phyloP scores from a whole-genome alignment of 371 early-diverging fungal species.

The Circinella minor region DNA sequence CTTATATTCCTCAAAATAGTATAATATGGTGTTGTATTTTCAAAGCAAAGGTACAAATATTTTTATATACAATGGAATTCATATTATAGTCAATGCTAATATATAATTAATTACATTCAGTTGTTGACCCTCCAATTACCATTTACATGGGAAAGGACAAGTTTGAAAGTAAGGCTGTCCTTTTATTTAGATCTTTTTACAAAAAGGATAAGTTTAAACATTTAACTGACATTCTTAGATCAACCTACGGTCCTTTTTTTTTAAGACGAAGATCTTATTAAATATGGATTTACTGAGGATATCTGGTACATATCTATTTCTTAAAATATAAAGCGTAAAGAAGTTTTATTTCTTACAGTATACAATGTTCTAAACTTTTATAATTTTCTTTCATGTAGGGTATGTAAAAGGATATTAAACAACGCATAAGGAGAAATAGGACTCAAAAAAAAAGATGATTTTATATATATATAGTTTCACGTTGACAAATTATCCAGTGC shows the following conservation, averaged over 20 bases:
- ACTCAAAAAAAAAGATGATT: background rate
- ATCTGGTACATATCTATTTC: constrained; percentile 68
- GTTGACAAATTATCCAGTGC: constrained; percentile 97
- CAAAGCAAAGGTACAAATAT: constrained; percentile 51
- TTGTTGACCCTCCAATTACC: constrained; percentile 75
- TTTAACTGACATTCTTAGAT: background rate
- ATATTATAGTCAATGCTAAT: no score
- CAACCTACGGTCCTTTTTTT: no score
- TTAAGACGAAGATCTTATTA: constrained; percentile 92
- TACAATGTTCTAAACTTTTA: no score
- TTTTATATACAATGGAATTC: background rate
- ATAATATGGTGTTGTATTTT: constrained; percentile 59
- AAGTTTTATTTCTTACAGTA: no score
- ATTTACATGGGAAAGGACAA: constrained; percentile 98
- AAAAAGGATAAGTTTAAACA: no score
- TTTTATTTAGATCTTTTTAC: background rate
- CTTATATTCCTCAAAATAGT: no score
- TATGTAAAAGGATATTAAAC: background rate
- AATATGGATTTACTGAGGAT: constrained; percentile 92
- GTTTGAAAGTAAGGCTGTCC: constrained; percentile 76
- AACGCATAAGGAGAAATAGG: background rate
- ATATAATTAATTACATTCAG: constrained; percentile 27
- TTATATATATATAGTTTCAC: constrained; percentile 73
- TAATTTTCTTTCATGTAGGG: background rate
- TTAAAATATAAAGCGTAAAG: background rate